Evolutionary conservation across 169 alveolate genomes (phyloP), one percentile per base, ranked within the genome.

Genomic region (Plasmodium gaboni): DNA sequence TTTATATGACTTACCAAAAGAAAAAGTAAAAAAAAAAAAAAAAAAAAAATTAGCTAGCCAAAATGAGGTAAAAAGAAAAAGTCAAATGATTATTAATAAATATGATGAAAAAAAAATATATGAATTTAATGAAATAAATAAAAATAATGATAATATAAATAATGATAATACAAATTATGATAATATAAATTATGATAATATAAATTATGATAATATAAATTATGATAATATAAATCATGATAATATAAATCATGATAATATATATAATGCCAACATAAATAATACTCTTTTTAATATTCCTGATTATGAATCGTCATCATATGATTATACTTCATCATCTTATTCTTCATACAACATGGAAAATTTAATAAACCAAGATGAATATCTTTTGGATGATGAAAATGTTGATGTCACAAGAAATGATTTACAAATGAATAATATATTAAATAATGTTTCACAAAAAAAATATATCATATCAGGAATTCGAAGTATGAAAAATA

Each of bases 401-500:
- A 32, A 53, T 64, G 59, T 53, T 6, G 17, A 22, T 22, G 44
- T 5, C 44, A 32, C 44, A 32, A 32, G 44, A 32, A 32, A 4
- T 32, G 44, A 32, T 5, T 4, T 32, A 32, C 7, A 32, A 3
- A 32, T 32, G 7, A 32, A 32, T 32, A 32, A 32, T 32, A 32
- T 32, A 32, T 32, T 32, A 2, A 32, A 32, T 32, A 32, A 32
- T 32, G 44, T 32, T 32, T 80, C 3, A 26, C 12, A 48, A 22
- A 80, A 80, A 50, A 50, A 60, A 24, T 80, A 80, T 68, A 55
- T 80, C 32, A 42, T 80, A 15, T 67, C 78, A 12, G 90, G 90
- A 7, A 60, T 63, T 51, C 67, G 71, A 61, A 48, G 67, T 46
- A 80, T 80, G 90, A 80, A 80, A 48, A 80, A 69, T 68, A 80